Evolutionary conservation across 2,329 filamentous ascomycete species (phyloP), one percentile per base, ranked within the genome.

Genomic region (Phialophora verrucosa): DNA sequence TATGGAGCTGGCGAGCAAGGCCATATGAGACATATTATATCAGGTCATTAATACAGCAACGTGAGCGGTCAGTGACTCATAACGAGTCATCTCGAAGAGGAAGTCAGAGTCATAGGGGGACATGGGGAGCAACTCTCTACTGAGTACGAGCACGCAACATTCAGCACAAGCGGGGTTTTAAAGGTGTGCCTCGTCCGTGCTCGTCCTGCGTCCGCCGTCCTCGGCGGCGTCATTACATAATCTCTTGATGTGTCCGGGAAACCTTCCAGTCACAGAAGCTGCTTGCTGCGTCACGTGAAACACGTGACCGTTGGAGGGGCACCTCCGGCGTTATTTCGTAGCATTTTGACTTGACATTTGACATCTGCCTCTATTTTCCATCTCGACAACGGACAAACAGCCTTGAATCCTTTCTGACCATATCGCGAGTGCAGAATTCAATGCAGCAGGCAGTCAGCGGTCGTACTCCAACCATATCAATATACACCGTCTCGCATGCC

Each of bases 391-490:
- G 17, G 6, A 8, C 17, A 3, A 12, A 27, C 49, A 53, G 23
- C 20, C 49, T 29, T 8, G 23, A 20, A 53, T 29, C 49, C 27
- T 53, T 8, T 3, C 27, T 2, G 20, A 11, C 8, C 4, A 2
- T 27, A 12, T 23, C 10, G 17, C 49, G n/a, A 53, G 23, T 12
- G 20, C 23, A 7, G 12, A 20, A 2, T 53, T 5, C 7, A 32
- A 29, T 27, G 38, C 11, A 38, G 32, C 20, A 42, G 54, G 59
- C 58, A 14, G 42, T 60, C 58, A 60, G 27, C 58, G 38, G 50
- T 20, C 32, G 11, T 51, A 3, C 32, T n/a, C 20, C 11, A 44
- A 29, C 6, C 7, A 38, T 20, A n/a, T 32, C 17, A 14, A 20
- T 10, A 23, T n/a, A 29, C 27, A 31, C 14, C 14, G 20, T 17